Evolutionary conservation across 441 rosid genomes (phyloP), one percentile per base, ranked within the genome.

Genomic region (Gossypium schwendimanii): DNA sequence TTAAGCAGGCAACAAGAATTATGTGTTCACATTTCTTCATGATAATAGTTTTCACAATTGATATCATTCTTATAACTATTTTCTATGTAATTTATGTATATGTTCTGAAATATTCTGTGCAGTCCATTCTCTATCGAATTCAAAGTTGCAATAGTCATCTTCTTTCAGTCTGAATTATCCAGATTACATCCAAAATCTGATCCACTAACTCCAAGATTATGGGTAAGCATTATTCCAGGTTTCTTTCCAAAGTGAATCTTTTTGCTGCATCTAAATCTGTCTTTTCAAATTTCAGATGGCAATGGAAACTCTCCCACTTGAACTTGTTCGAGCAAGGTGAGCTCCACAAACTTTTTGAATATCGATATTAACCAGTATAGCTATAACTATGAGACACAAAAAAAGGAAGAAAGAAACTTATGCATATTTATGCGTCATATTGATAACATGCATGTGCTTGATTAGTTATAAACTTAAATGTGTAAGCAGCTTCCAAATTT

Each of bases 41-140:
- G 31, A 63, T 18, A 20, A 11, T 63, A 39, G 9, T 0, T 63
- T n/a, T 4, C 6, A 11, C 31, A 31, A 4, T 20, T 64, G 33
- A 64, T 47, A 21, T 7, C 69, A 18, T 44, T 41, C 20, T 2
- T 52, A 7, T 52, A 5, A 11, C 47, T 33, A 7, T 63, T 10
- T 18, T 63, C 6, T 26, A 33, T 62, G 9, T 17, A 4, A 57
- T 10, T 21, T 57, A 10, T 57, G 9, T 62, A 33, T 36, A 1
- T 41, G 0, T 39, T 63, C 5, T 63, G 17, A 39, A 63, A 63
- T 41, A 15, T 18, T 12, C 17, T 69, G 14, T 75, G 77, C 88
- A 94, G 97, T 21, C 93, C 96, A 21, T 94, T 94, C 86, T 90
- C 97, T 11, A 77, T 90, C 1, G 97, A 92, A 85, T 92, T 91